Evolutionary conservation across 441 rosid genomes (phyloP), one percentile per base, ranked within the genome.

Genomic region (Brassica hybrid): DNA sequence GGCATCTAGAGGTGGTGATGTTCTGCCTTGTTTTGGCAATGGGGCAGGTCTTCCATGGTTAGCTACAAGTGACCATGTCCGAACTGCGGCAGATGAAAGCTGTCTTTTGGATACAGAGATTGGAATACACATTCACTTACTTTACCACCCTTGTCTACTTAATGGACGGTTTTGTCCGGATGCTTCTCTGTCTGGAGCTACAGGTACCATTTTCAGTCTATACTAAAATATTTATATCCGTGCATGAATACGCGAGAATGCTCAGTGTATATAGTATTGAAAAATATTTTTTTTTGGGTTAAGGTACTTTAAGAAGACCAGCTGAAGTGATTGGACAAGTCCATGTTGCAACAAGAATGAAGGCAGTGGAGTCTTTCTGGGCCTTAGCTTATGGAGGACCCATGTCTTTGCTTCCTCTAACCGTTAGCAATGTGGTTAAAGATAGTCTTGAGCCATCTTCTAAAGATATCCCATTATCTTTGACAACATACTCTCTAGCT

Each of bases 261-360:
- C 13, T n/a, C 8, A n/a, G n/a, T n/a, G n/a, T n/a, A n/a, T 50
- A 14, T 50, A 14, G 18, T 14, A 48, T 2, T 14, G 18, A 50
- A 50, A 45, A 4, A 45, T 45, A 3, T 36, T 3, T 45, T n/a
- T 3, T 43, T 32, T 63, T 66, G 77, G 72, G 75, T 77, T 76
- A 83, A 91, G 99, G 98, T 73, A 80, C 82, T 69, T 79, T 82
- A 65, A 88, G 97, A 71, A 79, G 99, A 61, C 99, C 98, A 19
- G 99, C 94, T 36, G 99, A 94, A 85, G 92, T 94, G 80, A 96
- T 94, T 63, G 98, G 99, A 84, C 99, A 94, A 87, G 97, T 93
- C 65, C 91, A 91, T 86, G 90, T 94, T 72, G 97, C 98, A 27
- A 81, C 86, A 50, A 85, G 98, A 84, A 86, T 87, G 86, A 87